Base-by-base conservation (phyloP, 192 early-diverging fungal genomes). In the Coemansia reversa region DNA sequence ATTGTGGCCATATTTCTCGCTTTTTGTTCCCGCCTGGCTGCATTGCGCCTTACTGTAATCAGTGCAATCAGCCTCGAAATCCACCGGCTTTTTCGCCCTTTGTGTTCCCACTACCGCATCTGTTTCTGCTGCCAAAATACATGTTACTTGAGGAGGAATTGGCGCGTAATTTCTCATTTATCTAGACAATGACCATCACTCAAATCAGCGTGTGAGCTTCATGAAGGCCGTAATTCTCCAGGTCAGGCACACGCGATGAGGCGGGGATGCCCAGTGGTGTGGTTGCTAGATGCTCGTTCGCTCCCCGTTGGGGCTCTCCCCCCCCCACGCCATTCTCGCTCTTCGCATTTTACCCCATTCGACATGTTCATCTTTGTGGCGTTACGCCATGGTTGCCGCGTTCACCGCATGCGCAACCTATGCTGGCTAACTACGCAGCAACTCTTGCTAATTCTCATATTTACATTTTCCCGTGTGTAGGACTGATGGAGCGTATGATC, bases 401-500 rank as follows among this genome's bases (percentile, higher is more conserved):
- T 45, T 9, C 39, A 16, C 39, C 12, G 39, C 39, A 14, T 45
- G 9, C 39, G 14, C 39, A 12, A 45, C 39, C 8, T 14, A 45
- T 16, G 16, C 8, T 45, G 39, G 2, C 39, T 16, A 14, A 16
- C 14, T 2, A n/a, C 28, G 9, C 20, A 53, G 9, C 28, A 29
- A 27, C 24, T 23, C 20, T 16, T 53, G 28, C 52, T 53, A 53
- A 53, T 3, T 27, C 27, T n/a, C 52, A 22, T 5, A 11, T 27
- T 53, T 53, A 20, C 14, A 27, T 29, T 53, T n/a, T n/a, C 8
- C 27, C 4, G 3, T 29, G 56, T 67, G 23, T 80, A 75, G 78
- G 73, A 5, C 27, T 82, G 35, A 82, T 82, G 79, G 79, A 82
- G 67, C 69, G 74, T 22, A 82, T 82, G 79, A 82, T 81, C 58